phyloP scores from a whole-genome alignment of 371 early-diverging fungal species.

The Rhizopus delemar region DNA sequence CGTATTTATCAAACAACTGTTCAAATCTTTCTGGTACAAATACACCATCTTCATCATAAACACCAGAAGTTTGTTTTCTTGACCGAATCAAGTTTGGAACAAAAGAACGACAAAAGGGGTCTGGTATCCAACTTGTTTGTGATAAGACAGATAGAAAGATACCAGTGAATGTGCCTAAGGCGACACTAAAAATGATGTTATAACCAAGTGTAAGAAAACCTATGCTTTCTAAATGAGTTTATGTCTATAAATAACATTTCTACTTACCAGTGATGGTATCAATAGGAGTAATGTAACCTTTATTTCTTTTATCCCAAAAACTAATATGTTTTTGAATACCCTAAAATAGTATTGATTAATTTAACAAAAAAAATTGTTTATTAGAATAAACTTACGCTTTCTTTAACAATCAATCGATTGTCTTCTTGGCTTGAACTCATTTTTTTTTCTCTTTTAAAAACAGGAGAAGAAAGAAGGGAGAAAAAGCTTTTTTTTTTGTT shows the following conservation, averaged over 20 bases:
- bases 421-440: background rate
- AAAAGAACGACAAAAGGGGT: conserved; percentile 25
- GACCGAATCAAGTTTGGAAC: conserved; percentile 8
- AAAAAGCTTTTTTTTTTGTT: background rate
- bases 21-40: conserved; percentile 38
- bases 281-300: conserved; percentile 31
- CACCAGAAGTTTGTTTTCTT: conserved; percentile 19
- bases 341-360: conserved; percentile 4
- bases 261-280: conserved; percentile 28
- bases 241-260: background rate
- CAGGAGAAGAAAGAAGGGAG: background rate
- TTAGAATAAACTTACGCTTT: conserved; percentile 1
- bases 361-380: no score
- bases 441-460: background rate
- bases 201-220: conserved; percentile 33
- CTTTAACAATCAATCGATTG: background rate
- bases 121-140: conserved; percentile 26
- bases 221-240: background rate
- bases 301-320: conserved; percentile 29
- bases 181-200: conserved; percentile 20
- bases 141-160: conserved; percentile 25
- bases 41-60: conserved; percentile 32
- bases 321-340: conserved; percentile 27
- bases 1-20: conserved; percentile 32
- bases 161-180: conserved; percentile 18